These are phyloP conservation scores for Diaporthe capsici DNA, from an alignment of 2,329 filamentous ascomycete species.

Conservation along the genomic window DNA sequence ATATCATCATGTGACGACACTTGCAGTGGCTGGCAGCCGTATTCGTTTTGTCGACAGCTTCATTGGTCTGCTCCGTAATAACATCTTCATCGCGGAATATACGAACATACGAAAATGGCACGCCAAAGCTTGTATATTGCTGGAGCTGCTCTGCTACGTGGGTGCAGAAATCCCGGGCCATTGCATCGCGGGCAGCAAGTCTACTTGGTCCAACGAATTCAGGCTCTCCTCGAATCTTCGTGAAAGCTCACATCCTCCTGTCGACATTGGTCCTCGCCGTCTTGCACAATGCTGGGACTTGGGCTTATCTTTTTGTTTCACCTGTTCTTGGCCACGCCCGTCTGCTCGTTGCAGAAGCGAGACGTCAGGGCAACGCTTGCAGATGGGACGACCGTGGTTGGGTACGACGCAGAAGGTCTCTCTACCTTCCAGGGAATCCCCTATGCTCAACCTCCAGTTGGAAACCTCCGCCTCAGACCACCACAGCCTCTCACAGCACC, in stretches of 20 bases:
- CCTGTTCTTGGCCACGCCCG: neutral
- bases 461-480: conserved; percentile 27
- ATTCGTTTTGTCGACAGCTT: neutral
- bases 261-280: neutral
- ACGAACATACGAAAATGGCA: too few relatives aligned
- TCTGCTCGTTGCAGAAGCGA: conserved; percentile 18
- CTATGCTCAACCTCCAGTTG: conserved; percentile 31
- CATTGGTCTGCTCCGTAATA: neutral
- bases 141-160: neutral
- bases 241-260: neutral
- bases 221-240: neutral
- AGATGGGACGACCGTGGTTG: conserved; percentile 26
- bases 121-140: neutral
- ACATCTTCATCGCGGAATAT: neutral
- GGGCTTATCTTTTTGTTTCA: neutral
- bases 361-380: conserved; percentile 29
- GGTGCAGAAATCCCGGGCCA: neutral
- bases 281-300: neutral
- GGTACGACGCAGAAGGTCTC: conserved; percentile 26
- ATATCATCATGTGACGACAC: neutral
- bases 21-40: neutral
- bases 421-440: conserved; percentile 33
- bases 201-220: neutral
- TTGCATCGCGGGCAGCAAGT: neutral
- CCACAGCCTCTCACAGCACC: conserved; percentile 25